Percentiles rank a stretch among this genome's conserved stretches.
These are phyloP conservation scores for Mycena chlorophos DNA, from an alignment of 768 basidiomycete genomes.

Conservation along the genomic window DNA sequence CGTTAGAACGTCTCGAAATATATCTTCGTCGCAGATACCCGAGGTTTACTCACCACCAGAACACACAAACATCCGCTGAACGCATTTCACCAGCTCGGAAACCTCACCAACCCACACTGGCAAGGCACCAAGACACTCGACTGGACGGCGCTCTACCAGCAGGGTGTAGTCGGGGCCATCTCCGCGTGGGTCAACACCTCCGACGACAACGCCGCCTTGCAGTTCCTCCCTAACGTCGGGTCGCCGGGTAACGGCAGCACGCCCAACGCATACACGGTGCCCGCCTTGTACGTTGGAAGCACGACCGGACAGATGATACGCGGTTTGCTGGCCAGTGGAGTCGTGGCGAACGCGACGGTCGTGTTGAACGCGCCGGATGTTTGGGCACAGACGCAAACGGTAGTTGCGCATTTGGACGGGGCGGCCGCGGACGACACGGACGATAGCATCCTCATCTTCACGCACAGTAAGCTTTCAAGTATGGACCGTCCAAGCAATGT, in stretches of 20 bases:
- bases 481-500: neutral
- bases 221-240: slow-evolving; percentile 32
- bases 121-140: slow-evolving; percentile 32
- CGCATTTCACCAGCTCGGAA: slow-evolving; percentile 27
- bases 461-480: slow-evolving; percentile 30
- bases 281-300: slow-evolving; percentile 32
- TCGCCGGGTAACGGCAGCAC: slow-evolving; percentile 22
- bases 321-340: slow-evolving; percentile 18
- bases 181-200: slow-evolving; percentile 32
- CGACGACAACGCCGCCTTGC: slow-evolving; percentile 31
- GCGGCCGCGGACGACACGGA: slow-evolving; percentile 16
- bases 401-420: slow-evolving; percentile 28
- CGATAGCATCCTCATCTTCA: slow-evolving; percentile 30
- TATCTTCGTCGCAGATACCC: slow-evolving; percentile 25
- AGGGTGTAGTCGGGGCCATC: slow-evolving; percentile 28
- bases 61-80: neutral
- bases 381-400: slow-evolving; percentile 24
- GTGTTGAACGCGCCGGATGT: slow-evolving; percentile 31
- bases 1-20: slow-evolving; percentile 27
- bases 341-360: slow-evolving; percentile 27
- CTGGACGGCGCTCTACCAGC: slow-evolving; percentile 22
- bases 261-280: slow-evolving; percentile 28
- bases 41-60: slow-evolving; percentile 24
- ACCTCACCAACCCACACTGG: slow-evolving; percentile 35
- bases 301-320: slow-evolving; percentile 32